phyloP scores from a whole-genome alignment of 768 basidiomycete species.

The Amanita inopinata region DNA sequence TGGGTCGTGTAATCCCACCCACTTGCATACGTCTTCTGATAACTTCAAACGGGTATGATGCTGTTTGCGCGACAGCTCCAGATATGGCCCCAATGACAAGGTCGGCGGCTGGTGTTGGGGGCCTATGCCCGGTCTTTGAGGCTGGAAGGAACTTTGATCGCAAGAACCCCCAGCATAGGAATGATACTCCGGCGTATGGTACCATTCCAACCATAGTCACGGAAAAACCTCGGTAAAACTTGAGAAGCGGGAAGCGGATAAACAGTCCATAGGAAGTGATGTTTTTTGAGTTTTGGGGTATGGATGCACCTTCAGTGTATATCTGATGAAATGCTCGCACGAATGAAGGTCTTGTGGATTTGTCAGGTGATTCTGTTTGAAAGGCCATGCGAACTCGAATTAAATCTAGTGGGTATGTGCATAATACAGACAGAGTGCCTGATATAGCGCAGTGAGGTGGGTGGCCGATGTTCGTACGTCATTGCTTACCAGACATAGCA shows the following conservation, averaged over 20 bases:
- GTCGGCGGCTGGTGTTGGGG: slow-evolving; percentile 47
- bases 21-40: slow-evolving; percentile 92
- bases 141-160: slow-evolving; percentile 49
- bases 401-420: slow-evolving; percentile 93
- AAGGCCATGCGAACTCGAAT: slow-evolving; percentile 95
- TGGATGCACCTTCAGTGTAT: slow-evolving; percentile 50
- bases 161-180: slow-evolving; percentile 83
- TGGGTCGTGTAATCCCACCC: slow-evolving; percentile 71
- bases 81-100: slow-evolving; percentile 79
- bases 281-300: slow-evolving; percentile 15
- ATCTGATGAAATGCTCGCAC: slow-evolving; percentile 49
- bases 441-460: slow-evolving; percentile 7
- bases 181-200: slow-evolving; percentile 92
- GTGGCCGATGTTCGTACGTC: slow-evolving; percentile 2
- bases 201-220: slow-evolving; percentile 89
- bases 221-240: slow-evolving; percentile 96
- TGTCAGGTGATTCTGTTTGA: slow-evolving; percentile 36
- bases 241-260: slow-evolving; percentile 62
- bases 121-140: slow-evolving; percentile 23
- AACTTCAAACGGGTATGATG: slow-evolving; percentile 92
- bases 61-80: slow-evolving; percentile 79
- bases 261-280: slow-evolving; percentile 27
- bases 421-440: slow-evolving; percentile 81
- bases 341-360: slow-evolving; percentile 37
- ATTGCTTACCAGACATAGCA: slow-evolving; percentile 67